Conservation (phyloP, 257 asterid genomes). For the Solanum bulbocastanum region DNA sequence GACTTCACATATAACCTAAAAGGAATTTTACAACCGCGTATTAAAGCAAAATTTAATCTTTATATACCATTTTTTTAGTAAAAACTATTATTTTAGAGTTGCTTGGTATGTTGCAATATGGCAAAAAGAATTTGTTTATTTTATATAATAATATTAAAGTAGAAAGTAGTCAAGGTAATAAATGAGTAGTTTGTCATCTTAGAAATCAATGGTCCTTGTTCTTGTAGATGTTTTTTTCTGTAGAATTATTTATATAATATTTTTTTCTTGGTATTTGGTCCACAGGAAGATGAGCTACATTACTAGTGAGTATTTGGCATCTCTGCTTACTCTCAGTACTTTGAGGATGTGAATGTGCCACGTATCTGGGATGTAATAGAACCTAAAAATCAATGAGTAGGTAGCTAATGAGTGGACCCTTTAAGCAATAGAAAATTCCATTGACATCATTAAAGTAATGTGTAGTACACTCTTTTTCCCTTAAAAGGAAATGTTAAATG, state of each 20-base stretch:
- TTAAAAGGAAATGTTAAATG: not conserved
- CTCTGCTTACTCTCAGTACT: not conserved
- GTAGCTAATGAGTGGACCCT: conserved; percentile 7
- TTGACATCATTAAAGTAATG: not conserved
- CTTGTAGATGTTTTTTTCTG: not conserved
- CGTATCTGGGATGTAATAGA: conserved; percentile 12
- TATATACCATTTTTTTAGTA: no score
- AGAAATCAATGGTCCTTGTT: not conserved
- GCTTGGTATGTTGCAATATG: not conserved
- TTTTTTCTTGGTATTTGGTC: not conserved
- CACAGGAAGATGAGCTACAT: not conserved
- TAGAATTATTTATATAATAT: not conserved
- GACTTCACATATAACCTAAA: no score
- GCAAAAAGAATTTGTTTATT: not conserved
- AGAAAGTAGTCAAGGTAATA: not conserved
- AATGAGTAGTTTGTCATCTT: not conserved
- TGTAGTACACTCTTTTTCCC: not conserved
- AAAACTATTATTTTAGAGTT: not conserved
- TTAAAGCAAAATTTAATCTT: no score
- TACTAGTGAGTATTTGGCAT: not conserved
- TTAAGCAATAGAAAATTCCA: not conserved
- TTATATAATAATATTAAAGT: no score
- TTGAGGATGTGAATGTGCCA: conserved; percentile 45
- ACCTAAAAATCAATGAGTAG: not conserved
- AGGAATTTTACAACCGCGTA: no score